Conservation (phyloP, 2,329 filamentous ascomycete species). For the Pseudofabraea citricarpa region DNA sequence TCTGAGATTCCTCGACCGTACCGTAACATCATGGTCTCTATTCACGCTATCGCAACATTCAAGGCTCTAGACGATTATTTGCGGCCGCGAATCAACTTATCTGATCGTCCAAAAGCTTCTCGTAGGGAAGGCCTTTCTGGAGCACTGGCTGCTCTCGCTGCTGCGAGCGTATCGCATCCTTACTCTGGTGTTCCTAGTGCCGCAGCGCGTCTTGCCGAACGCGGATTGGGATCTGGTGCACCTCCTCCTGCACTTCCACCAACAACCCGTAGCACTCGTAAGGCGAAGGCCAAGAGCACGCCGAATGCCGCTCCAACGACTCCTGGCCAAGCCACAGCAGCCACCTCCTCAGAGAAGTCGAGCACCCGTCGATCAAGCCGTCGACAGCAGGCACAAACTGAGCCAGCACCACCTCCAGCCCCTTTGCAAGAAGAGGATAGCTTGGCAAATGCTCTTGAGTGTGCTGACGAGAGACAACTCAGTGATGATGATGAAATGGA, state of each 20-base stretch:
- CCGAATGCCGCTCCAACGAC: slow-evolving; percentile 38
- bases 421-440: slow-evolving; percentile 56
- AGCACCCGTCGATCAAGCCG: slow-evolving; percentile 58
- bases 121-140: slow-evolving; percentile 60
- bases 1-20: slow-evolving; percentile 86
- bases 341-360: slow-evolving; percentile 52
- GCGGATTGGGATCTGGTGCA: slow-evolving; percentile 24
- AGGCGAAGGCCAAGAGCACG: slow-evolving; percentile 41
- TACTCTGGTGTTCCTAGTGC: slow-evolving; percentile 26
- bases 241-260: slow-evolving; percentile 32
- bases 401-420: slow-evolving; percentile 46
- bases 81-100: slow-evolving; percentile 77
- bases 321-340: slow-evolving; percentile 32
- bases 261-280: slow-evolving; percentile 27
- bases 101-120: slow-evolving; percentile 64
- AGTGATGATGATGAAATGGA: slow-evolving; percentile 67
- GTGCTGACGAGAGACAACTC: slow-evolving; percentile 84
- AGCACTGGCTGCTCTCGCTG: slow-evolving; percentile 72
- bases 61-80: slow-evolving; percentile 96
- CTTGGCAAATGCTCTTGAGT: slow-evolving; percentile 72
- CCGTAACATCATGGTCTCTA: slow-evolving; percentile 95
- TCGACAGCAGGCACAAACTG: slow-evolving; percentile 48
- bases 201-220: slow-evolving; percentile 23
- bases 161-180: slow-evolving; percentile 57
- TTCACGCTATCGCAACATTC: slow-evolving; percentile 97